phyloP scores from a whole-genome alignment of 208 protist species.

The Angomonas ambiguus region DNA sequence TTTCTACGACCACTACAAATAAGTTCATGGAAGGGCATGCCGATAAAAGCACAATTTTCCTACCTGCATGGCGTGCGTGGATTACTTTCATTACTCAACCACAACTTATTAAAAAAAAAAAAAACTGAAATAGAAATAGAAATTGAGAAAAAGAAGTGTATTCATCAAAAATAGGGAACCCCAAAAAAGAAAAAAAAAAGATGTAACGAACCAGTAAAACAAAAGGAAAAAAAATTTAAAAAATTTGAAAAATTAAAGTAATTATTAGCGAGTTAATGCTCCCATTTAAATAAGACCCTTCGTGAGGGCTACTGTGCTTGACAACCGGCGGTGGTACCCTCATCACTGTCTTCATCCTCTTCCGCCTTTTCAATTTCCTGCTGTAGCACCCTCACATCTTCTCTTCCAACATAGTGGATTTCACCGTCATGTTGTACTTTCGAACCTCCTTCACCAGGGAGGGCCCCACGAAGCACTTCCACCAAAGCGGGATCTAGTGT shows the following conservation, averaged over 20 bases:
- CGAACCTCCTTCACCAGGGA: conserved; percentile 3
- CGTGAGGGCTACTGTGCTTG: conserved; percentile 55
- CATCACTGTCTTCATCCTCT: conserved; percentile 47
- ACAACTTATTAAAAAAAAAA: too few species aligned
- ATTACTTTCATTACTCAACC: conserved; percentile 1
- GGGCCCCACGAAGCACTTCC: conserved; percentile 26
- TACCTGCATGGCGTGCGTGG: neutral
- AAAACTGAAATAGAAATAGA: too few species aligned
- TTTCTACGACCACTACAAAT: neutral
- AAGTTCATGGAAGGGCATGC: neutral
- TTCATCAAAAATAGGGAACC: too few species aligned
- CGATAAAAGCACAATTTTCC: neutral
- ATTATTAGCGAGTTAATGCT: too few species aligned
- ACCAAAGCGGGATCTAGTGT: conserved; percentile 37
- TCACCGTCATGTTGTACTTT: neutral
- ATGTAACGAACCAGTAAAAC: neutral
- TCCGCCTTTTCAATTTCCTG: conserved; percentile 43
- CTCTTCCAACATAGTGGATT: conserved; percentile 3
- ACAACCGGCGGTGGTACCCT: conserved; percentile 34
- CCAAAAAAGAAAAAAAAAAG: too few species aligned
- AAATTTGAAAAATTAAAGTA: neutral
- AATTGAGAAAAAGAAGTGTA: too few species aligned
- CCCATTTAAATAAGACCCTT: too few species aligned
- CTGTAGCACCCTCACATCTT: conserved; percentile 22
- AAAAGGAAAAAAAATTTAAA: neutral